A percentile compares a stretch with the other conserved stretches of the same genome.
Evolutionary conservation across 2,329 filamentous ascomycete species (phyloP).

Genomic region (Aspergillus alliaceus): DNA sequence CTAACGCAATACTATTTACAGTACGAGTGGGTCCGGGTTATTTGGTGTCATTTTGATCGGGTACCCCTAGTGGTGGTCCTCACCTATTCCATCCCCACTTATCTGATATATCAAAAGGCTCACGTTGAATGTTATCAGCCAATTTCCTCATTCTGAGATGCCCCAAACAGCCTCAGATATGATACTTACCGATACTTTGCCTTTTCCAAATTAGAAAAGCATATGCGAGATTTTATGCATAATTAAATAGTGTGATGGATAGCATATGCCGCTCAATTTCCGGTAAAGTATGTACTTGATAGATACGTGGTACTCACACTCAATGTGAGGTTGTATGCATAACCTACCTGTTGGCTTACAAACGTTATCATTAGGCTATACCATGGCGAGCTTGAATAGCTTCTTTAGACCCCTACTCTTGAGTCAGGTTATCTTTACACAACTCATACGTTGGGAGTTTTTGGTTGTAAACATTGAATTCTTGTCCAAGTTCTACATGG

Average conservation of each 20-base stretch:
- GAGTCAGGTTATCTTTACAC: too few species aligned
- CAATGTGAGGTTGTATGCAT: neutral
- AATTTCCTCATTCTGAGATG: constrained; percentile 2
- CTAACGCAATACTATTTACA: neutral
- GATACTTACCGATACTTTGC: neutral
- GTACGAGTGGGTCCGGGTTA: neutral
- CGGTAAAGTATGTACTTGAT: neutral
- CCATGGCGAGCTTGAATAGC: too few species aligned
- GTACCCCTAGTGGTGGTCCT: constrained; percentile 4
- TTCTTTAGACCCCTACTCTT: too few species aligned
- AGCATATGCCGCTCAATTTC: constrained; percentile 5
- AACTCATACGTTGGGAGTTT: too few species aligned
- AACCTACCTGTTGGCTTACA: neutral
- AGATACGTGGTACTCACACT: neutral
- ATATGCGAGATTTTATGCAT: constrained; percentile 13
- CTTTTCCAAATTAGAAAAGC: neutral
- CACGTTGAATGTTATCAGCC: neutral
- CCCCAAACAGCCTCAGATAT: neutral
- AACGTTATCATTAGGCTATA: too few species aligned
- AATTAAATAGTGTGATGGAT: constrained; percentile 11
- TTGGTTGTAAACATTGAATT: neutral
- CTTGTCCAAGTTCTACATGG: neutral
- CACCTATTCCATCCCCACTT: too few species aligned
- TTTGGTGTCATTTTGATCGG: neutral
- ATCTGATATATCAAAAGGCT: constrained; percentile 14